Evolutionary conservation across 345 rosid species (phyloP).

Genomic region (Passiflora organensis): DNA sequence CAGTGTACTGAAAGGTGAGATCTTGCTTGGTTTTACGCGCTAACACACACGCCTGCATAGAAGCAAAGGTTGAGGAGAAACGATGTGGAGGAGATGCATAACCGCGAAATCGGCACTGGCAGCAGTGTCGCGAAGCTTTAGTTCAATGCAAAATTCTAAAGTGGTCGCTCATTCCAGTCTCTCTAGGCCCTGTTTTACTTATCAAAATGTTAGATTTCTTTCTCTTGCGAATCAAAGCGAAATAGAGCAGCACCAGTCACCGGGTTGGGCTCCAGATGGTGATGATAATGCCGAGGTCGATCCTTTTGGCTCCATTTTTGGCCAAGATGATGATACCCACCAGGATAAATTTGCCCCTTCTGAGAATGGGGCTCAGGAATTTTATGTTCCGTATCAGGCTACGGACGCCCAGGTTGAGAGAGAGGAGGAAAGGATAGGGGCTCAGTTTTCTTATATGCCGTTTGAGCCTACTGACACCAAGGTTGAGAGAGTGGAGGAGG

Average conservation of each 20-base stretch:
- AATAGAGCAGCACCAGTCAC: slow-evolving; percentile 20
- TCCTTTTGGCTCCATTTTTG: slow-evolving; percentile 1
- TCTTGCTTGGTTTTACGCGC: no score
- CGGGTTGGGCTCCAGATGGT: slow-evolving; percentile 4
- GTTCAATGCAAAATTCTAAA: slow-evolving; percentile 10
- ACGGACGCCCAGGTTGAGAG: background rate
- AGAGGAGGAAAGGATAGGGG: no score
- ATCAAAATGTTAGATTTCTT: slow-evolving; percentile 30
- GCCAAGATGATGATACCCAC: slow-evolving; percentile 16
- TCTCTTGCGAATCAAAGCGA: slow-evolving; percentile 25
- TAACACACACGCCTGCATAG: no score
- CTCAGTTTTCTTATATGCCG: background rate
- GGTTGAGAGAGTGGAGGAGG: background rate
- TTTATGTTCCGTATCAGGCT: background rate
- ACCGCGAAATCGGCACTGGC: slow-evolving; percentile 32
- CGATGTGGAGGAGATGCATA: slow-evolving; percentile 43
- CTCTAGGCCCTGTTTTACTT: slow-evolving; percentile 12
- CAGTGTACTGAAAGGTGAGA: no score
- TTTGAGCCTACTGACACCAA: background rate
- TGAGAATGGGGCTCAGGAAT: background rate
- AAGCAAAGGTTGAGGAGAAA: no score
- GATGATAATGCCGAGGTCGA: background rate
- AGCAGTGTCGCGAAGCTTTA: slow-evolving; percentile 21
- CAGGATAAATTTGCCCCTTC: slow-evolving; percentile 1
- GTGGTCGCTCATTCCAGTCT: slow-evolving; percentile 24